phyloP scores from a whole-genome alignment of 2,329 filamentous ascomycete genomes.

The Decorospora gaudefroyi region DNA sequence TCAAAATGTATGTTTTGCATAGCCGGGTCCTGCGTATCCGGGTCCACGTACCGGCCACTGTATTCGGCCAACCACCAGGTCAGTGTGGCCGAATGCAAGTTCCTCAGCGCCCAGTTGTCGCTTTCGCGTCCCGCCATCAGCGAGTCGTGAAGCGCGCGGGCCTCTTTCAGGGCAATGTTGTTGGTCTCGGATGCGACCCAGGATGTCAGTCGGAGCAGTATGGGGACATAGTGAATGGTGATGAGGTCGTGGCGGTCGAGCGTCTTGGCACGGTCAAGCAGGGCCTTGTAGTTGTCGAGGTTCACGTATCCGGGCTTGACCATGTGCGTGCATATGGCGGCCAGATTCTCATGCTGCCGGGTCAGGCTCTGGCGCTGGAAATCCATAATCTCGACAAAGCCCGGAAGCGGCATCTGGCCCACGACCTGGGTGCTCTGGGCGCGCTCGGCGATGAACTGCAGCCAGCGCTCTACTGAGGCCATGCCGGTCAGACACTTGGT shows the following conservation, averaged over 20 bases:
- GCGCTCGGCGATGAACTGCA: constrained; percentile 76
- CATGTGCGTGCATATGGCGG: constrained; percentile 76
- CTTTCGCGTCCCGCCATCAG: constrained; percentile 70
- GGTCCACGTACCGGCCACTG: constrained; percentile 83
- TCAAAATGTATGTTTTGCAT: constrained; percentile 63
- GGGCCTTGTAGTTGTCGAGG: constrained; percentile 71
- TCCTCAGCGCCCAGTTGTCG: constrained; percentile 71
- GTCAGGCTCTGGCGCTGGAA: constrained; percentile 79
- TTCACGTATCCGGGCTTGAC: constrained; percentile 75
- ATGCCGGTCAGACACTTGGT: constrained; percentile 77
- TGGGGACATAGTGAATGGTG: constrained; percentile 79
- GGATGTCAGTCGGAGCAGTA: constrained; percentile 75
- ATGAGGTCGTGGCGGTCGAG: constrained; percentile 77
- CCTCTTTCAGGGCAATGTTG: constrained; percentile 66
- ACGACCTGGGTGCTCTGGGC: constrained; percentile 75
- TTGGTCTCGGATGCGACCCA: constrained; percentile 76
- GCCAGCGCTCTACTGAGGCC: constrained; percentile 74
- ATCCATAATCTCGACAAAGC: constrained; percentile 76
- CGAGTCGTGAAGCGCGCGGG: constrained; percentile 69
- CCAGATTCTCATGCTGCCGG: constrained; percentile 86
- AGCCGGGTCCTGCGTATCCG: constrained; percentile 60
- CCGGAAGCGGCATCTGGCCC: constrained; percentile 65
- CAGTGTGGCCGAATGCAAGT: constrained; percentile 76
- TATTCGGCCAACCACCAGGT: constrained; percentile 94
- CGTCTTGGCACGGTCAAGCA: constrained; percentile 70